Evolutionary conservation across 495 filamentous ascomycete species (phyloP).

Genomic region (Hypoxylon lienhwacheense): DNA sequence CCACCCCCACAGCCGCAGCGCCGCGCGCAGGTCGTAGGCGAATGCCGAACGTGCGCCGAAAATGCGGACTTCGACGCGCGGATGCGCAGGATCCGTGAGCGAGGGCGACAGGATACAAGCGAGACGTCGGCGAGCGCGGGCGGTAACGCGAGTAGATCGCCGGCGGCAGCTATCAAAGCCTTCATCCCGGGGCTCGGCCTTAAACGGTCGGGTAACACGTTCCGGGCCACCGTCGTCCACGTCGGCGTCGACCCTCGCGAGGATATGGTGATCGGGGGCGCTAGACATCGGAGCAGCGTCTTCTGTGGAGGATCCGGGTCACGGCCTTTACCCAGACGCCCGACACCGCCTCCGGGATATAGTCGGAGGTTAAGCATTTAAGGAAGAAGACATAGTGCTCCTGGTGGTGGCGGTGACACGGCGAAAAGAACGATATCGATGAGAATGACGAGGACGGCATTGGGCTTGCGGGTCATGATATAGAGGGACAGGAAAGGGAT

Average conservation of each 20-base stretch:
- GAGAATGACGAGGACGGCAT: no score
- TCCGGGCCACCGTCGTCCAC: slow-evolving; percentile 19
- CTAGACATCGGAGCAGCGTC: not conserved
- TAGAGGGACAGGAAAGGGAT: not conserved
- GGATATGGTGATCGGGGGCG: no score
- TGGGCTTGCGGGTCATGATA: no score
- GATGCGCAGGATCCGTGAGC: slow-evolving; percentile 15
- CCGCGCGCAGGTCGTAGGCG: slow-evolving; percentile 31
- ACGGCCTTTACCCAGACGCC: slow-evolving; percentile 6
- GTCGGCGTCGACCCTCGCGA: slow-evolving; percentile 10
- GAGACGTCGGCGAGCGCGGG: slow-evolving; percentile 1
- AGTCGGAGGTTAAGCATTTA: slow-evolving; percentile 26
- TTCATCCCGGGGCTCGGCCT: slow-evolving; percentile 28
- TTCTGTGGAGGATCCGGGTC: not conserved
- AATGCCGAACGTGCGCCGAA: slow-evolving; percentile 30
- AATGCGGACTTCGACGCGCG: slow-evolving; percentile 25
- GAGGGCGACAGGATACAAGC: slow-evolving; percentile 14
- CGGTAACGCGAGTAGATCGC: not conserved
- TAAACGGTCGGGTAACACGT: slow-evolving; percentile 12
- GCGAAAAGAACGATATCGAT: not conserved
- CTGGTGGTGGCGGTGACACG: not conserved
- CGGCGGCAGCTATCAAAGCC: slow-evolving; percentile 20
- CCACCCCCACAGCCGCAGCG: slow-evolving; percentile 30
- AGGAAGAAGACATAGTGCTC: not conserved
- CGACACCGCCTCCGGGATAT: slow-evolving; percentile 23